Base-by-base conservation (phyloP, 768 basidiomycete species). In the Gloeopeniophorella convolvens region DNA sequence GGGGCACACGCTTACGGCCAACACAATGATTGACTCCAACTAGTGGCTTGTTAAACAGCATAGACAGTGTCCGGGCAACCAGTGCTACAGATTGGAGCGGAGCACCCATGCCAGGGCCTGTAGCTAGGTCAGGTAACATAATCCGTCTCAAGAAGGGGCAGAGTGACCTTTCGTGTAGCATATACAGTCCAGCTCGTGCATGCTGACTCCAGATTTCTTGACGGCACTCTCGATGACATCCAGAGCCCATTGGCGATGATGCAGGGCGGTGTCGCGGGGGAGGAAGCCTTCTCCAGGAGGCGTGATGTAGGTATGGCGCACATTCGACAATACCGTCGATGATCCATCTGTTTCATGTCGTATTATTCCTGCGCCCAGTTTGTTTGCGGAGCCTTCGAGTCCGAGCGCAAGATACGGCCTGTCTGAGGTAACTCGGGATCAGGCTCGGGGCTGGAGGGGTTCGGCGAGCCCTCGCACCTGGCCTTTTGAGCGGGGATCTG, bases 101-200 rank as follows among this genome's bases (percentile, higher is more conserved):
- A 30, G 90, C 93, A 40, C 96, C 96, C 96, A 99, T 99, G 1
- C 96, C 96, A n/a, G 96, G 96, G 1, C 96, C 95, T 97, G 60
- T 16, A 41, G 15, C 16, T 23, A 13, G 23, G 30, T 35, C 32
- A 42, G 18, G 23, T 33, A 1, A 1, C 12, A 11, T 13, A 5
- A 23, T 12, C 13, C 3, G 12, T 5, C 4, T 10, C 5, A 23
- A 12, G 6, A 1, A 41, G 2, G 28, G 0, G 10, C 23, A 9
- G 21, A 28, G 69, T 30, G 57, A 89, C 95, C 96, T 76, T 97
- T 93, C 4, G 96, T 99, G 64, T 83, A 99, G 62, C 94, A 97
- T 34, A 99, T 94, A 58, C 93, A 96, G 62, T 97, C 89, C 35
- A 98, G 57, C 56, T 94, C 84, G 53, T 81, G 73, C 60, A 97